Conservation (phyloP, 2,329 filamentous ascomycete species). For the Sphaceloma murrayae region DNA sequence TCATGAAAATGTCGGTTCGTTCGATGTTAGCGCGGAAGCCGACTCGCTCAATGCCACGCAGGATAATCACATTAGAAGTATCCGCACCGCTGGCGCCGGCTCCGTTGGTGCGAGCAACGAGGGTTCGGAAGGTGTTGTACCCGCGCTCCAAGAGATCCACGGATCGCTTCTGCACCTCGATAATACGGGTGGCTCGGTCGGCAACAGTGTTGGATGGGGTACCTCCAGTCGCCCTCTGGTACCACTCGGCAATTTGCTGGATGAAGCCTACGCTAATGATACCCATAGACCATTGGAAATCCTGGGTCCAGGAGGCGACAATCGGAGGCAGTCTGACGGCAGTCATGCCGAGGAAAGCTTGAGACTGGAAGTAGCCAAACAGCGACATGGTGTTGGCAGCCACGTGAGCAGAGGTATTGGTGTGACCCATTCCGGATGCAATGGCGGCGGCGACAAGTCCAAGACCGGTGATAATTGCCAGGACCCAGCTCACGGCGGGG, state of each 20-base stretch:
- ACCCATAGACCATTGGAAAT: conserved; percentile 98
- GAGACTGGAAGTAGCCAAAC: conserved; percentile 88
- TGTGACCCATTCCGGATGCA: conserved; percentile 81
- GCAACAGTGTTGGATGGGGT: conserved; percentile 71
- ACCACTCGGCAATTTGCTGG: conserved; percentile 87
- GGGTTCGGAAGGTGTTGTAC: conserved; percentile 38
- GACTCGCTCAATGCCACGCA: conserved; percentile 80
- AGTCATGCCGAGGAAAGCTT: conserved; percentile 82
- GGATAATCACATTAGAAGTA: conserved; percentile 37
- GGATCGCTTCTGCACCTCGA: conserved; percentile 69
- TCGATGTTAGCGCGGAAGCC: conserved; percentile 81
- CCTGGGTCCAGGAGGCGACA: conserved; percentile 87
- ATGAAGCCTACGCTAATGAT: conserved; percentile 83
- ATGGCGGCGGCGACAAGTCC: conserved; percentile 78
- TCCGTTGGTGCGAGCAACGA: conserved; percentile 22
- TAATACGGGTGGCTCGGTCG: conserved; percentile 62
- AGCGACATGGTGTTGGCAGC: conserved; percentile 90
- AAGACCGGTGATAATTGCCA: conserved; percentile 76
- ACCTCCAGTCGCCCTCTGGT: conserved; percentile 85
- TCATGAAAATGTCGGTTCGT: conserved; percentile 86
- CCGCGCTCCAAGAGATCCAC: conserved; percentile 48
- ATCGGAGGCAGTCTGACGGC: conserved; percentile 75
- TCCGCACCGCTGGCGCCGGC: conserved; percentile 25
- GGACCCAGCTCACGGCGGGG: conserved; percentile 78
- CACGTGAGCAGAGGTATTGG: conserved; percentile 88